A percentile compares a stretch with the other conserved stretches of the same genome.
These are phyloP conservation scores for Fraxinus excelsior DNA, from an alignment of 257 asterid genomes.

Conservation along the genomic window DNA sequence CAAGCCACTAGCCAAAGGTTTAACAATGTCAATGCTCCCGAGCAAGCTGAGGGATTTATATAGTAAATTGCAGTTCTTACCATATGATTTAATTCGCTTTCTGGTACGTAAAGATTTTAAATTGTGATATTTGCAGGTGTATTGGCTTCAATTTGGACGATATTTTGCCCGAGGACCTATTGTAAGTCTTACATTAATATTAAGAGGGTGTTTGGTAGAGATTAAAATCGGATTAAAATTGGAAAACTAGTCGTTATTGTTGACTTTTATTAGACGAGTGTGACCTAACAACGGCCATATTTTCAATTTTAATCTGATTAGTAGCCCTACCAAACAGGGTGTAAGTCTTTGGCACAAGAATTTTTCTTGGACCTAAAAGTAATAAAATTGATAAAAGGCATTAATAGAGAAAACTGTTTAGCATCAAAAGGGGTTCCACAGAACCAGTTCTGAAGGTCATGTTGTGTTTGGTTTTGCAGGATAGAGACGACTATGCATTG, in stretches of 20 bases:
- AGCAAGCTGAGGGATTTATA: not conserved
- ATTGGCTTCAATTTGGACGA: conserved; percentile 98
- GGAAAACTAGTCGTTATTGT: too few relatives aligned
- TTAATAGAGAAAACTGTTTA: not conserved
- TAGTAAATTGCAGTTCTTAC: not conserved
- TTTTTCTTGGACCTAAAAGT: conserved; percentile 3
- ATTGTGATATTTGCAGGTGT: conserved; percentile 61
- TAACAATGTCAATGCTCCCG: not conserved
- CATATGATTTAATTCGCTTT: not conserved
- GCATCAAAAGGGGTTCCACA: not conserved
- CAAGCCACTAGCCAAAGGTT: not conserved
- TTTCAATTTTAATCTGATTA: too few relatives aligned
- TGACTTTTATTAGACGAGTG: too few relatives aligned
- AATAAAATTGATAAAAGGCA: not conserved
- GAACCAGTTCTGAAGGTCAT: not conserved
- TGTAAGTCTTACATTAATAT: conserved; percentile 47
- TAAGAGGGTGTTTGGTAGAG: too few relatives aligned
- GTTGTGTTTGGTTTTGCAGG: conserved; percentile 51
- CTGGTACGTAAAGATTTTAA: conserved; percentile 18
- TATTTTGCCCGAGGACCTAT: conserved; percentile 96
- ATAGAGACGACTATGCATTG: conserved; percentile 91
- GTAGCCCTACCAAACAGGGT: too few relatives aligned
- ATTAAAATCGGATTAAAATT: too few relatives aligned
- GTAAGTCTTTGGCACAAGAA: not conserved
- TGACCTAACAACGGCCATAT: too few relatives aligned